phyloP scores from a whole-genome alignment of 2,329 filamentous ascomycete genomes.

The Anisogramma anomala region DNA sequence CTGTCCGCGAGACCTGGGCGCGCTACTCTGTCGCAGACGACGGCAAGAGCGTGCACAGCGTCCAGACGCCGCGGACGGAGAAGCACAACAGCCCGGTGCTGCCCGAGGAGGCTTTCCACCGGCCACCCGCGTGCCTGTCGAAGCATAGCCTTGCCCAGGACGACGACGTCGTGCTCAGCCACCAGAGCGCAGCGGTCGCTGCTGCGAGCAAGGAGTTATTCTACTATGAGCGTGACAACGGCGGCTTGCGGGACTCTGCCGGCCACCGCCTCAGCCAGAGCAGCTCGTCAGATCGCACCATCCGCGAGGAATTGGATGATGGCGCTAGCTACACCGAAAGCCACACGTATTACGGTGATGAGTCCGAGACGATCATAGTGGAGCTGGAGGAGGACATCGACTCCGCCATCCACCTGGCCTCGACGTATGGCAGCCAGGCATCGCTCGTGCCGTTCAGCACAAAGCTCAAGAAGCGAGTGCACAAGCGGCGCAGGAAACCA shows the following conservation, averaged over 20 bases:
- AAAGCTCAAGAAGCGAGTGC: slow-evolving; percentile 33
- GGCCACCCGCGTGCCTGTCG: background rate
- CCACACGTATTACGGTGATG: slow-evolving; percentile 7
- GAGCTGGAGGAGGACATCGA: slow-evolving; percentile 21
- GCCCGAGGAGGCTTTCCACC: slow-evolving; percentile 1
- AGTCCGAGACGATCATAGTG: slow-evolving; percentile 9
- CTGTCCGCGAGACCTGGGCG: slow-evolving; percentile 29
- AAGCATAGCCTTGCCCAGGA: slow-evolving; percentile 8
- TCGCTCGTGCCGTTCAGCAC: slow-evolving; percentile 13
- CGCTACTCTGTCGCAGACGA: slow-evolving; percentile 24
- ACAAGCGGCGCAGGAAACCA: slow-evolving; percentile 26
- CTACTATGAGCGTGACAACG: slow-evolving; percentile 28
- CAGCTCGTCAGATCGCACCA: slow-evolving; percentile 1
- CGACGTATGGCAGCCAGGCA: slow-evolving; percentile 14
- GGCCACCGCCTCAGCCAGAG: slow-evolving; percentile 7
- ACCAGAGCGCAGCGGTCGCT: slow-evolving; percentile 34
- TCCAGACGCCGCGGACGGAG: slow-evolving; percentile 14
- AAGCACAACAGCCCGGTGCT: background rate
- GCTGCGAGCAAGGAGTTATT: slow-evolving; percentile 42
- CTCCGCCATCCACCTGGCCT: slow-evolving; percentile 14
- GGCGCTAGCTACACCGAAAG: background rate
- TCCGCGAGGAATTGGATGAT: slow-evolving; percentile 3
- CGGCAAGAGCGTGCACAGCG: slow-evolving; percentile 16
- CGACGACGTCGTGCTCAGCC: slow-evolving; percentile 13
- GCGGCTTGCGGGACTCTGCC: slow-evolving; percentile 22